These are phyloP conservation scores for Claviceps sp. DNA, from an alignment of 2,329 filamentous ascomycete species.

Conservation along the genomic window DNA sequence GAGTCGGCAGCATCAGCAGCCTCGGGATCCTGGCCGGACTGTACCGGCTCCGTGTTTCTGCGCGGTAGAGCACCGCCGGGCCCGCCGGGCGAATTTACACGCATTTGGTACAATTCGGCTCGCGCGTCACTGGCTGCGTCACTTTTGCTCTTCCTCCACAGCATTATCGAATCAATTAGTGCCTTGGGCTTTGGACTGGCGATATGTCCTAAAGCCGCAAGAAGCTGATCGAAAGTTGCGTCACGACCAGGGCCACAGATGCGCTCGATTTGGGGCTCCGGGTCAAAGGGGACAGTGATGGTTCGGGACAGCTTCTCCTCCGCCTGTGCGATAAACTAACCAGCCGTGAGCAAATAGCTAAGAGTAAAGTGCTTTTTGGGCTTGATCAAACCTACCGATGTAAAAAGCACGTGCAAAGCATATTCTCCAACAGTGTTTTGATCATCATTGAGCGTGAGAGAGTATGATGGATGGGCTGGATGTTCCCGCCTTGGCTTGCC, in stretches of 20 bases:
- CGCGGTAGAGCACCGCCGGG: slow-evolving; percentile 43
- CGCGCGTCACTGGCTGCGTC: slow-evolving; percentile 67
- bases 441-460: slow-evolving; percentile 57
- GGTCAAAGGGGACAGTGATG: slow-evolving; percentile 64
- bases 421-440: slow-evolving; percentile 95
- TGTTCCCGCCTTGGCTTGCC: slow-evolving; percentile 60
- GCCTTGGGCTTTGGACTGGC: slow-evolving; percentile 88
- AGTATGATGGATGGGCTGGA: slow-evolving; percentile 62
- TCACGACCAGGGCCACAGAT: slow-evolving; percentile 88
- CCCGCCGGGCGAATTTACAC: slow-evolving; percentile 27
- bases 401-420: slow-evolving; percentile 91
- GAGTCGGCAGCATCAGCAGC: slow-evolving; percentile 17
- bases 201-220: slow-evolving; percentile 86
- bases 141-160: slow-evolving; percentile 93
- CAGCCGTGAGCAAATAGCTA: slow-evolving; percentile 7
- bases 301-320: slow-evolving; percentile 91
- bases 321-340: slow-evolving; percentile 81
- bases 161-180: slow-evolving; percentile 92
- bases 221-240: slow-evolving; percentile 82
- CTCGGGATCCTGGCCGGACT: slow-evolving; percentile 22
- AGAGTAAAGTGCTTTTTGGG: background rate
- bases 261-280: slow-evolving; percentile 71
- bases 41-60: slow-evolving; percentile 62
- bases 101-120: slow-evolving; percentile 40
- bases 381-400: slow-evolving; percentile 46